Base-by-base conservation (phyloP, 208 protist species). In the Trypanosoma boissoni region DNA sequence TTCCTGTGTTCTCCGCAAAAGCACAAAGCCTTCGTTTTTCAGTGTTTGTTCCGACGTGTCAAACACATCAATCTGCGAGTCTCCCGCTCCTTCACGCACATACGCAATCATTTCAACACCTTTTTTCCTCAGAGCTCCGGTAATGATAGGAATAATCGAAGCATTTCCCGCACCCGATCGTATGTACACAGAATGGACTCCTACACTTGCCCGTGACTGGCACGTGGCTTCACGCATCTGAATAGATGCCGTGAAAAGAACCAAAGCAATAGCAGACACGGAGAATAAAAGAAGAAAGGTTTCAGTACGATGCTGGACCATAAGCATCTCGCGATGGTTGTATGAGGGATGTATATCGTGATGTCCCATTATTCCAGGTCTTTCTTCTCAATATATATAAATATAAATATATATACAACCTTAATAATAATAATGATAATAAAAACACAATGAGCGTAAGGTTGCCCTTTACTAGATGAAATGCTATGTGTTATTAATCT, bases 261-360 rank as follows among this genome's bases (percentile, higher is more conserved):
- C 50, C 23, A 85, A 64, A 5, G 76, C 79, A 12, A 91, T 37
- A 0, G 85, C 58, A 2, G 79, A 36, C n/a, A 88, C 79, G 28
- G 79, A 77, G 46, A 91, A 89, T 12, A 78, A 78, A 0, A 91
- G 67, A 18, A 91, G 49, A 64, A 94, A 94, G 18, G 76, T 88
- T 24, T 54, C 74, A 41, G 75, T 83, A 59, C 81, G 83, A 6
- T 53, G 72, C 64, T 81, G 83, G 29, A 83, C 52, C 50, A 76
- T 32, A 0, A 72, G 28, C 18, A 75, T 63, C 32, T 82, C 65
- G 37, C 77, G 80, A 50, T 80, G 72, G 16, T 74, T 78, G 20
- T 51, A 65, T 28, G 52, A 45, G 45, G 66, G 45, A 41, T 59
- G 66, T 1, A 67, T 32, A 32, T 82, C 82, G 10, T 76, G 61